These are phyloP conservation scores for Solanum chacoense DNA, from an alignment of 305 asterid genomes.

Conservation along the genomic window DNA sequence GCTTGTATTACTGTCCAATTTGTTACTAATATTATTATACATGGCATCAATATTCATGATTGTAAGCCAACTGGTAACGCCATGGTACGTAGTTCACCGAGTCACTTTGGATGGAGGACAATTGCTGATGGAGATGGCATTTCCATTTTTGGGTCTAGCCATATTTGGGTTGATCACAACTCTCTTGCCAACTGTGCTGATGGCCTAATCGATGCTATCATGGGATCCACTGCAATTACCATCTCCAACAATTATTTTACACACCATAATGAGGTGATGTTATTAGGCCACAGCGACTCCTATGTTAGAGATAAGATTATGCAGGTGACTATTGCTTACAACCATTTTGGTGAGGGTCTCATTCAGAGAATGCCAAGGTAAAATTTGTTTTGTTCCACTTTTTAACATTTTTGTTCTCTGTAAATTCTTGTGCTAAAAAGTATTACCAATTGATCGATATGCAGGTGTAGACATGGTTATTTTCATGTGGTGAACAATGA, in stretches of 20 bases:
- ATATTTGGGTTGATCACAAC: conserved; percentile 71
- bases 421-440: not conserved
- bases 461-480: conserved; percentile 78
- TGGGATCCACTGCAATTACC: conserved; percentile 71
- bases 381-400: not conserved
- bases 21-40: conserved; percentile 56
- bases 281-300: conserved; percentile 63
- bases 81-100: conserved; percentile 59
- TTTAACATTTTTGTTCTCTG: not conserved
- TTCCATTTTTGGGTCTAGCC: conserved; percentile 55
- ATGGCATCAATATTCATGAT: conserved; percentile 59
- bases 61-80: conserved; percentile 66
- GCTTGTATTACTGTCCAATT: conserved; percentile 45
- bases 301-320: conserved; percentile 43
- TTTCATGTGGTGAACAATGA: conserved; percentile 85
- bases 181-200: conserved; percentile 57
- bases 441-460: not conserved
- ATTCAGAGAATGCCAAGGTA: conserved; percentile 79
- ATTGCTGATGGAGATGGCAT: conserved; percentile 73
- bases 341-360: conserved; percentile 70
- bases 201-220: conserved; percentile 57
- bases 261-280: conserved; percentile 71
- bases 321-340: conserved; percentile 83
- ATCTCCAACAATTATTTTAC: conserved; percentile 60
- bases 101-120: conserved; percentile 49